These are phyloP conservation scores for Colletotrichum nymphaeae DNA, from an alignment of 2,329 filamentous ascomycete genomes.

Conservation along the genomic window DNA sequence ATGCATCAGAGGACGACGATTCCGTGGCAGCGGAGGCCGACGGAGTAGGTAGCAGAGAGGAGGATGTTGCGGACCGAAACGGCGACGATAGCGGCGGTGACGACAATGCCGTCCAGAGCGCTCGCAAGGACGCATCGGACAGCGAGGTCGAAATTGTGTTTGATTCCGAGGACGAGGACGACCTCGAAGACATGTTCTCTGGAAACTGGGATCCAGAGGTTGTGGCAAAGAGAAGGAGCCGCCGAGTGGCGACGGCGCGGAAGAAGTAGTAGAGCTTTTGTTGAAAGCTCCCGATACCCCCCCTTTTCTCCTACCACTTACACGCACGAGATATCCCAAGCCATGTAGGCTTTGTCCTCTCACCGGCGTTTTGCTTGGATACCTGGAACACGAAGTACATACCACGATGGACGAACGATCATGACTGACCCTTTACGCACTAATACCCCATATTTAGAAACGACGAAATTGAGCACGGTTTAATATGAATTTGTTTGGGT, in stretches of 20 bases:
- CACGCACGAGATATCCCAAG: slow-evolving; percentile 13
- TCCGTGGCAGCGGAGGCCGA: slow-evolving; percentile 1
- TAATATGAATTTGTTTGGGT: slow-evolving; percentile 20
- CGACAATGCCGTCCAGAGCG: slow-evolving; percentile 4
- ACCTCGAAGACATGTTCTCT: slow-evolving; percentile 74
- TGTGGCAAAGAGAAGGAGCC: slow-evolving; percentile 59
- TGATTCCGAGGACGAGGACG: slow-evolving; percentile 73
- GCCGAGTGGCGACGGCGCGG: slow-evolving; percentile 43
- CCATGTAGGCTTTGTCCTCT: not conserved
- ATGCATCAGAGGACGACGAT: slow-evolving; percentile 18
- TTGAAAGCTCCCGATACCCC: slow-evolving; percentile 18
- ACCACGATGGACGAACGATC: slow-evolving; percentile 7
- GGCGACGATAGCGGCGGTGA: slow-evolving; percentile 28
- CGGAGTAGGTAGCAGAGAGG: not conserved
- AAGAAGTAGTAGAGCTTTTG: slow-evolving; percentile 24
- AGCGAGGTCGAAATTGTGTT: slow-evolving; percentile 61
- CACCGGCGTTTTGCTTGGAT: slow-evolving; percentile 15
- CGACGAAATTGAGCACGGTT: slow-evolving; percentile 1
- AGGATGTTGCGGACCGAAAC: not conserved
- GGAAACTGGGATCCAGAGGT: slow-evolving; percentile 69
- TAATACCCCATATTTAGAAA: slow-evolving; percentile 28
- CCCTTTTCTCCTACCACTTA: not conserved
- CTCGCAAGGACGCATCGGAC: not conserved
- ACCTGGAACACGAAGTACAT: not conserved
- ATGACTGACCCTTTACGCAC: slow-evolving; percentile 6